phyloP scores from a whole-genome alignment of 1,284 basidiomycete genomes.

The Ceratobasidium sp. region DNA sequence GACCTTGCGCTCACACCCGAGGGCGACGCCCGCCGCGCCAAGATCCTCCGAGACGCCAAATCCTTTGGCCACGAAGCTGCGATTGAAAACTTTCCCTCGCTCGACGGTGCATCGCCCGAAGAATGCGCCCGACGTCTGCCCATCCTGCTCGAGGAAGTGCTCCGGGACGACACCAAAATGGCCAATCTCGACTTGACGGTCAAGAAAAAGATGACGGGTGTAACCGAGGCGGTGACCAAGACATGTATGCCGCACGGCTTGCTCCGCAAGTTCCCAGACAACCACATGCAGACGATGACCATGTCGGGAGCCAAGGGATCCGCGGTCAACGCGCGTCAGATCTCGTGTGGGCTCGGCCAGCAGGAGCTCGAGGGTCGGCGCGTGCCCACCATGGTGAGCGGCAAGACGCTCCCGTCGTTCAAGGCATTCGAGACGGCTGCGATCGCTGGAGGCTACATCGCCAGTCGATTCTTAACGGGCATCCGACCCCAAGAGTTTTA shows the following conservation, averaged over 20 bases:
- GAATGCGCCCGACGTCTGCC: conserved; percentile 61
- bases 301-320: conserved; percentile 98
- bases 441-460: conserved; percentile 98
- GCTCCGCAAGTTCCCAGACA: conserved; percentile 93
- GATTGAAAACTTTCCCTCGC: conserved; percentile 79
- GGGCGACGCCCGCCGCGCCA: conserved; percentile 78
- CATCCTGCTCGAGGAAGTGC: conserved; percentile 86
- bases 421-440: conserved; percentile 96
- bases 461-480: conserved; percentile 99
- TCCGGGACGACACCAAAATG: conserved; percentile 98
- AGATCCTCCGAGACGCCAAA: conserved; percentile 75
- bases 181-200: conserved; percentile 93
- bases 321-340: conserved; percentile 97
- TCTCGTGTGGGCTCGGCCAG: conserved; percentile 96
- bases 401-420: conserved; percentile 98
- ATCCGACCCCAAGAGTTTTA: conserved; percentile 99
- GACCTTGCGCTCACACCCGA: conserved; percentile 89
- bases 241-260: conserved; percentile 91
- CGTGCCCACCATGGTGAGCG: conserved; percentile 98
- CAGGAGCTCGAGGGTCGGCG: conserved; percentile 98
- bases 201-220: conserved; percentile 77
- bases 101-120: conserved; percentile 57
- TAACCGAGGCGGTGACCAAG: conserved; percentile 91
- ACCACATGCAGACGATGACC: conserved; percentile 99
- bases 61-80: conserved; percentile 88